Evolutionary conservation across 768 basidiomycete genomes (phyloP), one percentile per base, ranked within the genome.

Genomic region (Hypholoma fasciculare): DNA sequence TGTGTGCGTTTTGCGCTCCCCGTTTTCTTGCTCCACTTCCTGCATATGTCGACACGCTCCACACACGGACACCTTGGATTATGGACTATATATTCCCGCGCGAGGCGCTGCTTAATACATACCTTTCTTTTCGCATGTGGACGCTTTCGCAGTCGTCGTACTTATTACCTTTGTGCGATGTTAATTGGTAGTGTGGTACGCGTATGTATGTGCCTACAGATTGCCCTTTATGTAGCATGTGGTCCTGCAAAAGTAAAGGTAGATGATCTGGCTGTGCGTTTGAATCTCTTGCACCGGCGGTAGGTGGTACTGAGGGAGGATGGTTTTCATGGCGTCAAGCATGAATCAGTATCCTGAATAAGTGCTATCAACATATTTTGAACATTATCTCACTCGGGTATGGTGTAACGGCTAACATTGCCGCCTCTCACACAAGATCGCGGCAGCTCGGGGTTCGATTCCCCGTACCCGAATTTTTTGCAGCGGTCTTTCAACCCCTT

Each of bases 381-480:
- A 12, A 40, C 20, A 16, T 48, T 4, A 23, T 4, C 6, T 34
- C 30, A 34, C 11, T 70, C 70, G 67, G 81, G 72, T 84, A 84
- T 83, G 80, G 82, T 83, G 82, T 83, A 83, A 83, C 70, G 82
- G 82, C 79, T 79, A 83, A 80, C 82, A 82, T 83, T 82, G 74
- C 80, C 80, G 82, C 82, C 82, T 83, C 74, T 82, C 81, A 81
- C 69, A 2, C n/a, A 43, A 43, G 52, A 53, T 53, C 71, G 79
- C 80, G 78, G 78, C 74, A 79, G 79, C 79, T 80, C 79, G 79
- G 78, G 79, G 78, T 79, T 81, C 79, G 79, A 80, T 76, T 80
- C 78, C 78, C 78, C 78, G 78, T 81, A 79, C 71, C 78, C 74
- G 77, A 80, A 77, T 43, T 64, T 67, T n/a, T n/a, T n/a, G n/a